Evolutionary conservation across 805 yeast genomes (phyloP), one percentile per base, ranked within the genome.

Genomic region (Kazachstania bromeliacearum): DNA sequence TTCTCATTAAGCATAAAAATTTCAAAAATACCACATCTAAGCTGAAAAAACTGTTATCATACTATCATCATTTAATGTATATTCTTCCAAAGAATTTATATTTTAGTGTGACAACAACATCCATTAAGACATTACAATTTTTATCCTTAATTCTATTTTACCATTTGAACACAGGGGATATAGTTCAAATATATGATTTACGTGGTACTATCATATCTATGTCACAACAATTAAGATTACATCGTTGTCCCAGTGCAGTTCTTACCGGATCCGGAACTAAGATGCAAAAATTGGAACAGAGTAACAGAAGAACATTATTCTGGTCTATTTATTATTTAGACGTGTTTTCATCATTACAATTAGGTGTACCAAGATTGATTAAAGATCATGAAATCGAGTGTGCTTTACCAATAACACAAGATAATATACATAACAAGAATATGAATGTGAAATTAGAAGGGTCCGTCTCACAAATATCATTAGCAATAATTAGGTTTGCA

Each of bases 301-400:
- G 88, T 43, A 85, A 83, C 51, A 68, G 95, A 43, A 72, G 94
- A 53, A 71, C 83, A 24, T 59, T 84, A 27, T 87, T 87, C 48
- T 87, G 96, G 96, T 76, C 85, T 43, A 72, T 79, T 30, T 85
- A 83, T 56, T 68, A 77, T 20, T 64, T 87, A 44, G 96, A 87
- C 54, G 69, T 77, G 3, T 83, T 83, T 51, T 66, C 84, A 18
- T 75, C 89, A 3, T 68, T 83, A 41, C 77, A 77, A 40, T 60
- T 85, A 33, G 96, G 96, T 31, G 83, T 84, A 26, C 95, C 95
- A 4, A 64, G 94, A 43, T 60, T 85, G 33, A 59, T 85, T 19
- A 80, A 80, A 49, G 95, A 84, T 52, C 75, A 73, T 48, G 94
- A 84, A 54, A 75, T 85, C 34, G 94, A 85, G 55, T 85, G 95